Base-by-base conservation (phyloP, 129 eudicot genomes). In the Helianthus annuus region DNA sequence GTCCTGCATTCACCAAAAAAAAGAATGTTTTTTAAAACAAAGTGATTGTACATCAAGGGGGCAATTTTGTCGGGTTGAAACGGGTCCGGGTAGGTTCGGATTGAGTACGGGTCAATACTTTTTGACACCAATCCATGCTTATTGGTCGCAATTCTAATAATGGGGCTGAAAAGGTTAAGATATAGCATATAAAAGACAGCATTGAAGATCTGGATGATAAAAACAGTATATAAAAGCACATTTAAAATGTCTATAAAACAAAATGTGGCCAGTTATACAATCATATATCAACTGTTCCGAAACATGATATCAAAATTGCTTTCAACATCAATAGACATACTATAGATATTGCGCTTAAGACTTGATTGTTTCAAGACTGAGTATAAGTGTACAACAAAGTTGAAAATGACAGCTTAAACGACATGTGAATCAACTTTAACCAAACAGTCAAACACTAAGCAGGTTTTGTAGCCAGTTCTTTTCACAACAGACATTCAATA, bases 151-250 rank as follows among this genome's bases (percentile, higher is more conserved):
- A n/a, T n/a, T n/a, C n/a, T n/a, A n/a, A n/a, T n/a, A n/a, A n/a
- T n/a, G n/a, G n/a, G n/a, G n/a, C n/a, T n/a, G n/a, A n/a, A n/a
- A n/a, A n/a, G n/a, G n/a, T n/a, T n/a, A n/a, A n/a, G n/a, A n/a
- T n/a, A n/a, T n/a, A n/a, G n/a, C n/a, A n/a, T n/a, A n/a, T n/a
- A 53, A 48, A 89, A 89, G 14, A 89, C 96, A 3, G 89, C 96
- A 52, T 89, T 89, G 78, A 89, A 89, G 29, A 89, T 89, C 96
- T 89, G 88, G 12, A 17, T 56, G 10, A 42, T 9, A 42, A 42
- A 13, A 34, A 57, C 12, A 2, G 16, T 24, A 24, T 0, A 2
- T 24, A 24, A 24, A 24, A 24, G 29, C 2, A 24, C 29, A 24
- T 24, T 24, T 24, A 24, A 24, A 0, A 2, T 9, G 15, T 15